Conservation (phyloP, 2,329 filamentous ascomycete species). For the Ophiostoma australiae region DNA sequence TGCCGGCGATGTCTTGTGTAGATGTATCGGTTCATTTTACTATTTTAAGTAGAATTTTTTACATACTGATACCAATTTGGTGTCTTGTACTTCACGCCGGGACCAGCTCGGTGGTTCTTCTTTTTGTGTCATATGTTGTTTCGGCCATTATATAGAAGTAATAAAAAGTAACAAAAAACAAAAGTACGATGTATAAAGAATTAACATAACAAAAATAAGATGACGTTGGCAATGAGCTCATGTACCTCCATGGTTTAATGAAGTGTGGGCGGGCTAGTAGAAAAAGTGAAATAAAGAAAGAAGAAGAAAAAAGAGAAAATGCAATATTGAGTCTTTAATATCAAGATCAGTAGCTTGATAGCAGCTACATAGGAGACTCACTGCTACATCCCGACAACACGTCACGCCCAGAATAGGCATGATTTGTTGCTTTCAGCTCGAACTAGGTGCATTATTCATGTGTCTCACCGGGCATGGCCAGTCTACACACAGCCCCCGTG, state of each 20-base stretch:
- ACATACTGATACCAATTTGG: neutral
- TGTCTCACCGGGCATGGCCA: conserved; percentile 9
- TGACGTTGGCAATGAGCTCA: neutral
- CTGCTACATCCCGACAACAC: neutral
- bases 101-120: conserved; percentile 11
- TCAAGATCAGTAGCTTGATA: neutral
- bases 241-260: neutral
- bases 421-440: neutral
- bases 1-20: neutral
- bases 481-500: neutral
- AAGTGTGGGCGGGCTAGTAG: neutral
- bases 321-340: neutral
- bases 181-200: neutral
- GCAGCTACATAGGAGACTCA: neutral
- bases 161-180: neutral
- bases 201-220: neutral
- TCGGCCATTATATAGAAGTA: neutral
- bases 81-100: neutral
- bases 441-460: conserved; percentile 10
- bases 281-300: neutral
- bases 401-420: neutral
- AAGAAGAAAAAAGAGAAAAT: neutral
- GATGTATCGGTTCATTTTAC: neutral
- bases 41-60: neutral
- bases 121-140: conserved; percentile 9